Conservation (phyloP, 805 yeast species). For the Metschnikowia gelsemii region DNA sequence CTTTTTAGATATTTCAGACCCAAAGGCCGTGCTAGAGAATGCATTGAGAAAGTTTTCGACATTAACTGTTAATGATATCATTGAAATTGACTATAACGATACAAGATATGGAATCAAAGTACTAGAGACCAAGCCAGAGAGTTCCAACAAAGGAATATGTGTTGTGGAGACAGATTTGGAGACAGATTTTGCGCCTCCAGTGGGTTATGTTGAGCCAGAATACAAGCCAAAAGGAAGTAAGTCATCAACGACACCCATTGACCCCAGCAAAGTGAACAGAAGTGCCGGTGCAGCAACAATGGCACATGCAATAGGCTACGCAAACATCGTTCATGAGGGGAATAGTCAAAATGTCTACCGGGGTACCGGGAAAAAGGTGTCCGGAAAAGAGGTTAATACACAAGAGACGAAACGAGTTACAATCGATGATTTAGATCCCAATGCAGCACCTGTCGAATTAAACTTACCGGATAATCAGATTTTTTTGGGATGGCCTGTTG, state of each 20-base stretch:
- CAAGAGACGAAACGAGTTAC: conserved; percentile 27
- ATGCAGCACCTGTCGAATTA: conserved; percentile 70
- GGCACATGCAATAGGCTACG: conserved; percentile 72
- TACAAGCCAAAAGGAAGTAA: conserved; percentile 43
- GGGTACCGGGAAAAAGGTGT: conserved; percentile 70
- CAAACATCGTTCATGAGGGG: conserved; percentile 49
- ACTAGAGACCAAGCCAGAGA: conserved; percentile 81
- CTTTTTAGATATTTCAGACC: conserved; percentile 90
- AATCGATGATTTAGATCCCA: conserved; percentile 47
- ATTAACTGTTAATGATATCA: conserved; percentile 76
- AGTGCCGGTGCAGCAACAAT: conserved; percentile 61
- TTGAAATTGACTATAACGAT: conserved; percentile 82
- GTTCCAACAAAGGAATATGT: conserved; percentile 67
- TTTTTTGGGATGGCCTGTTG: conserved; percentile 89
- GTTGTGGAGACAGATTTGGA: conserved; percentile 96
- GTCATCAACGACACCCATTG: conserved; percentile 33
- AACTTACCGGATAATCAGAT: conserved; percentile 79
- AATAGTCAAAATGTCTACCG: conserved; percentile 35
- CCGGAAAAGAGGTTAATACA: conserved; percentile 49
- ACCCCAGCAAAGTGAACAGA: conserved; percentile 35
- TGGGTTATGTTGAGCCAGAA: conserved; percentile 95
- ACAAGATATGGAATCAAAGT: conserved; percentile 76
- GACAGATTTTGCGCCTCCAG: conserved; percentile 98
- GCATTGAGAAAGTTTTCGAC: conserved; percentile 89
- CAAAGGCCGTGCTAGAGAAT: conserved; percentile 93